phyloP scores from a whole-genome alignment of 164 flowering plant genomes.

The Dillenia turbinata region DNA sequence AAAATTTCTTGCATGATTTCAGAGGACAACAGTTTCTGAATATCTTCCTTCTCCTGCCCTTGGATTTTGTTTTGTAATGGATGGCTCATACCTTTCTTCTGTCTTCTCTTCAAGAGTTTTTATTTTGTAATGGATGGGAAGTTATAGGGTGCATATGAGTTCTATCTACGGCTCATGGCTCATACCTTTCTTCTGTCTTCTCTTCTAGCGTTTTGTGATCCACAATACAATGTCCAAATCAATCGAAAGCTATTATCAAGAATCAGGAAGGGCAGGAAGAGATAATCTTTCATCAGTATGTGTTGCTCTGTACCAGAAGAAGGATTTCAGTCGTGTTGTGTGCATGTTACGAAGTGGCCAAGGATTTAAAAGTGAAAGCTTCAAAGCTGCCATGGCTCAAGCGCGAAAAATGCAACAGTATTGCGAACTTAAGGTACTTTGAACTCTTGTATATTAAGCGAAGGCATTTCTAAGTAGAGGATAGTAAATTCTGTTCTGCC shows the following conservation, averaged over 20 bases:
- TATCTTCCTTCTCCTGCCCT: too few relatives aligned
- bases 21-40: too few relatives aligned
- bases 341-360: slow-evolving; percentile 82
- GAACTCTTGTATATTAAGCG: too few relatives aligned
- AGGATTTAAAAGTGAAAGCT: slow-evolving; percentile 51
- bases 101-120: too few relatives aligned
- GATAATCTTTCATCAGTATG: slow-evolving; percentile 77
- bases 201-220: slow-evolving; percentile 78
- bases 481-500: neutral
- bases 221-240: slow-evolving; percentile 96
- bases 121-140: too few relatives aligned
- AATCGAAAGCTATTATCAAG: slow-evolving; percentile 98
- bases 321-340: slow-evolving; percentile 93
- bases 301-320: slow-evolving; percentile 80
- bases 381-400: slow-evolving; percentile 73
- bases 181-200: neutral
- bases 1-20: too few relatives aligned
- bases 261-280: slow-evolving; percentile 96
- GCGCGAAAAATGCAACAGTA: slow-evolving; percentile 83
- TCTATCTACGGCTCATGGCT: neutral
- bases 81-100: too few relatives aligned
- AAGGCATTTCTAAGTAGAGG: neutral
- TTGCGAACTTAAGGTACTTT: slow-evolving; percentile 82
- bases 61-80: too few relatives aligned
- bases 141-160: too few relatives aligned